Conservation (phyloP, 1,284 basidiomycete species). For the Phellinidium pouzarii region DNA sequence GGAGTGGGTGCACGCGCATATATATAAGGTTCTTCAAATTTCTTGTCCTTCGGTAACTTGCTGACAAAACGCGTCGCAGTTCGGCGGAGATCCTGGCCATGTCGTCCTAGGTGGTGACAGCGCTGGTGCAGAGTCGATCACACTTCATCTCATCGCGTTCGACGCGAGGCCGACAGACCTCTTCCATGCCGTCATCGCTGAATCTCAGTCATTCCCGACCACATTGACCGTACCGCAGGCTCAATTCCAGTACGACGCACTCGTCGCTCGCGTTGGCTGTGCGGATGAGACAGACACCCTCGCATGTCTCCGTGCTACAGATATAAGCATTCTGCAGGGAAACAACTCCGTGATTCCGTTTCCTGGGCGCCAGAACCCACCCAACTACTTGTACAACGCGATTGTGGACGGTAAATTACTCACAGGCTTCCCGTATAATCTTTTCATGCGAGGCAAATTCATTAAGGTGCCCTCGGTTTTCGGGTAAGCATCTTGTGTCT, state of each 20-base stretch:
- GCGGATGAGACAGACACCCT: constrained; percentile 16
- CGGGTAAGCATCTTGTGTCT: constrained; percentile 17
- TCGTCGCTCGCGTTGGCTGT: constrained; percentile 19
- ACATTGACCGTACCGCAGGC: constrained; percentile 19
- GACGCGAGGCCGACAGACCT: constrained; percentile 30
- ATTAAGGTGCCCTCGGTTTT: constrained; percentile 22
- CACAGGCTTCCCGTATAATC: constrained; percentile 18
- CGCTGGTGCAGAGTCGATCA: constrained; percentile 50
- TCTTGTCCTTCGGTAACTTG: constrained; percentile 31
- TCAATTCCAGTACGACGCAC: constrained; percentile 22
- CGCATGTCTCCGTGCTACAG: constrained; percentile 17
- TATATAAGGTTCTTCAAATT: constrained; percentile 32
- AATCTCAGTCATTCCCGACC: constrained; percentile 22
- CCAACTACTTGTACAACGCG: constrained; percentile 20
- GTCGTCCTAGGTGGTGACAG: constrained; percentile 61
- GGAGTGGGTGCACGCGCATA: constrained; percentile 48
- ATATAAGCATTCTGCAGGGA: constrained; percentile 19
- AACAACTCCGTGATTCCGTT: constrained; percentile 20
- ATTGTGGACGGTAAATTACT: constrained; percentile 21
- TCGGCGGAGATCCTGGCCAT: constrained; percentile 52
- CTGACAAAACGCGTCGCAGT: constrained; percentile 30
- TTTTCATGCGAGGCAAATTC: constrained; percentile 21
- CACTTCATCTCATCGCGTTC: constrained; percentile 52
- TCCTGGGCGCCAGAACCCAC: constrained; percentile 17
- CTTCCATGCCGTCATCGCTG: constrained; percentile 21